Conservation (phyloP, 1,284 basidiomycete species). For the Rhodotorula sp. region DNA sequence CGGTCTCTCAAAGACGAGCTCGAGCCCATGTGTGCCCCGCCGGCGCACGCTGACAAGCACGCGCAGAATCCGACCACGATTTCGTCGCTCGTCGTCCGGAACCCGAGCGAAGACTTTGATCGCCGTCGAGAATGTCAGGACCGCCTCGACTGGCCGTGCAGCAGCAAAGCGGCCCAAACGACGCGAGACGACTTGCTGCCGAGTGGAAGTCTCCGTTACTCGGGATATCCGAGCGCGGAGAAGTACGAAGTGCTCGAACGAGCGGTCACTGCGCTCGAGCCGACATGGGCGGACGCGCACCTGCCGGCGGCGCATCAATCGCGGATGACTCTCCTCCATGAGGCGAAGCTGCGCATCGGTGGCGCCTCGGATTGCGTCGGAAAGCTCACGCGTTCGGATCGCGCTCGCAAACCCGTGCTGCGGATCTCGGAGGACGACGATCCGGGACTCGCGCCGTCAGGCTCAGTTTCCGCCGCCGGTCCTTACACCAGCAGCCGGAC, state of each 20-base stretch:
- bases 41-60: too few species aligned
- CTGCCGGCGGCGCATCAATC: background rate
- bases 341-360: background rate
- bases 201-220: conserved; percentile 5
- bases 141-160: background rate
- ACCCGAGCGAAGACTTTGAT: background rate
- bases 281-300: conserved; percentile 36
- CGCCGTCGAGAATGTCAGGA: background rate
- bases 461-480: too few species aligned
- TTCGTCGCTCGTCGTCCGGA: background rate
- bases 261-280: conserved; percentile 16
- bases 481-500: too few species aligned
- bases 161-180: background rate
- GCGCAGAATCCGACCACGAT: too few species aligned
- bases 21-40: too few species aligned
- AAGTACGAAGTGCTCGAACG: conserved; percentile 33
- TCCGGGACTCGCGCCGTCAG: too few species aligned
- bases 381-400: too few species aligned
- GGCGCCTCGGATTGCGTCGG: conserved; percentile 13
- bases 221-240: conserved; percentile 19
- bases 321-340: background rate
- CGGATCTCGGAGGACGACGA: too few species aligned
- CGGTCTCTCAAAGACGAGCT: too few species aligned
- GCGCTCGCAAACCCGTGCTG: too few species aligned
- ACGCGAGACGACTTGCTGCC: conserved; percentile 23